Conservation (phyloP, 78 protist species). For the Dictyostelium citrinum region DNA sequence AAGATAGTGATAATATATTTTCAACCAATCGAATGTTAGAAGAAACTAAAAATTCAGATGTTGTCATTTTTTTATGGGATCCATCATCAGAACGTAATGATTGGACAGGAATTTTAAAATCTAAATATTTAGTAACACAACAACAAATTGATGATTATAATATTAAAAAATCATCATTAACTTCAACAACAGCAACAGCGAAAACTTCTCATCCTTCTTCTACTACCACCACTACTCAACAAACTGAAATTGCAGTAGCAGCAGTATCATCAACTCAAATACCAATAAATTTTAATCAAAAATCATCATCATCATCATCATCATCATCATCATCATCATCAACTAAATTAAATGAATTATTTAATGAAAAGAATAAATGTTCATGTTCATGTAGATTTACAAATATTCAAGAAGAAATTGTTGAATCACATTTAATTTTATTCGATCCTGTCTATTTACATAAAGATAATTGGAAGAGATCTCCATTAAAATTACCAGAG, state of each 20-base stretch:
- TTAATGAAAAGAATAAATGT: constrained; percentile 7
- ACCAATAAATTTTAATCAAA: background rate
- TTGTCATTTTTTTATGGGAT: constrained; percentile 27
- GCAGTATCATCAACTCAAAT: background rate
- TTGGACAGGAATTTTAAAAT: constrained; percentile 21
- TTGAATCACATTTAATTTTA: constrained; percentile 1
- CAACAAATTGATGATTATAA: background rate
- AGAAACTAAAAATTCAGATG: background rate
- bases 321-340: too few relatives aligned
- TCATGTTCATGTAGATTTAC: constrained; percentile 33
- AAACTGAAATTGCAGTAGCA: background rate
- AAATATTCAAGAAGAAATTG: background rate
- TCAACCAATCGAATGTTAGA: background rate
- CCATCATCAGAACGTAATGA: background rate
- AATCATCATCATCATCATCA: too few relatives aligned
- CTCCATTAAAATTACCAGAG: constrained; percentile 38
- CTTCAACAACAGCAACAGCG: background rate
- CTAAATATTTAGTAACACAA: background rate
- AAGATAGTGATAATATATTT: background rate
- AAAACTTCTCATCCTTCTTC: too few relatives aligned
- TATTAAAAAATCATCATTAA: background rate
- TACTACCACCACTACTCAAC: background rate
- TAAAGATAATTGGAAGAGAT: constrained; percentile 37
- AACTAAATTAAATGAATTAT: background rate
- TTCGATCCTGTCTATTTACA: constrained; percentile 37